Evolutionary conservation across 2,329 filamentous ascomycete genomes (phyloP), one percentile per base, ranked within the genome.

Genomic region (Uncinocarpus reesii): DNA sequence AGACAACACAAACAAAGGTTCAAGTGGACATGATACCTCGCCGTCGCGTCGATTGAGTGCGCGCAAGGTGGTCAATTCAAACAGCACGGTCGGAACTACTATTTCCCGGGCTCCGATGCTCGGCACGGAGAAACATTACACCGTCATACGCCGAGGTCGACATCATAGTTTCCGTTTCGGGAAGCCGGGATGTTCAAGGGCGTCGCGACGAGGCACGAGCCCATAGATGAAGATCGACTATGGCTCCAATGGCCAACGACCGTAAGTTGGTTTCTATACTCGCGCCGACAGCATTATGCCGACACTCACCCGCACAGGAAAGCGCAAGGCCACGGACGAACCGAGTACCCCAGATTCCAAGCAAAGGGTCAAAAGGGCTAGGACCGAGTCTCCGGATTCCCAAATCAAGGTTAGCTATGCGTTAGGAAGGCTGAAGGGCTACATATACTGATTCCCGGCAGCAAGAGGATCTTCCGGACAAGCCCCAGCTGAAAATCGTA

Each of bases 401-500:
- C 62, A 58, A 24, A 47, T 46, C 21, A 60, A 64, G 58, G 66
- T 68, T 53, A 44, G 49, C 26, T 23, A 20, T 37, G 34, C 6
- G 23, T 2, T 24, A 15, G n/a, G 11, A 2, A 4, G 28, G 2
- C 4, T 15, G 21, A 3, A 6, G 23, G 5, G 24, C 4, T 34
- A 84, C 84, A 66, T 71, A 54, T 20, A 65, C 63, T 23, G 53
- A 74, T 49, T 64, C 15, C 16, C 10, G 65, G 49, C 65, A 70
- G 26, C 42, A 56, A 49, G 38, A 55, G 31, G 47, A 59, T 26
- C 47, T 55, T 7, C 38, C 68, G 6, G 70, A 74, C 13, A 77
- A 77, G 59, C 76, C 75, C 51, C 63, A 65, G 18, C 64, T 69
- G 56, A 80, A 80, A 56, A 78, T 80, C 15, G 86, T 93, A 29